Evolutionary conservation across 2,329 filamentous ascomycete genomes (phyloP), one percentile per base, ranked within the genome.

Genomic region (Gremmenia infestans): DNA sequence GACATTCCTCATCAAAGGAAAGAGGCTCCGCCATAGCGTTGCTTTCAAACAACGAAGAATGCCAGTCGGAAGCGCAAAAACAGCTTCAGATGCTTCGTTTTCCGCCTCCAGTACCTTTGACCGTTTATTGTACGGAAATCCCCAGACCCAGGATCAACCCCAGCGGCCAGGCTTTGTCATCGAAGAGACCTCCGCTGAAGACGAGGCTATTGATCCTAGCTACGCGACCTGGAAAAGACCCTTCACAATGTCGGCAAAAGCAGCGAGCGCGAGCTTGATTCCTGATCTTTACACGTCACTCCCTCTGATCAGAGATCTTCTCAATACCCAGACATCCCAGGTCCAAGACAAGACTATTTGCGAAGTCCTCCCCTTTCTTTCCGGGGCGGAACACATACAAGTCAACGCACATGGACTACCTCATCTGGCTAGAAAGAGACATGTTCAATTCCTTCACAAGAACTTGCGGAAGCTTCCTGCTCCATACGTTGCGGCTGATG

Each of bases 341-440:
- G 70, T 82, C 28, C 90, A 96, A 71, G 80, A 87, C 56, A 76
- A 82, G 54, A 93, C 88, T 0, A 75, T 90, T 53, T 72, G 82
- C 39, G 79, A 81, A 65, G 89, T 89, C 65, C 73, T 91, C 32
- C 86, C 87, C 0, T 87, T 85, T 61, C 76, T 96, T 15, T 74
- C 76, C 36, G 76, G 76, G 49, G 75, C 79, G 56, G 74, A 77
- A 71, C 73, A 19, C 25, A 69, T 78, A 52, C 63, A 73, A 17
- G 80, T 82, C 72, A 96, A 96, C 72, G 74, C 74, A 51, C 77
- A 86, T 70, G 91, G 91, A 14, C 75, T 97, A 37, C 89, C 91
- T 14, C 79, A 78, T 55, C 81, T 99, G n/a, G 80, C 86, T 63
- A 83, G 87, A 43, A 74, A 74, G 58, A 76, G 75, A 43, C 85